Base-by-base conservation (phyloP, 225 moss, liverwort and hornwort species). In the Polytrichum formosum region DNA sequence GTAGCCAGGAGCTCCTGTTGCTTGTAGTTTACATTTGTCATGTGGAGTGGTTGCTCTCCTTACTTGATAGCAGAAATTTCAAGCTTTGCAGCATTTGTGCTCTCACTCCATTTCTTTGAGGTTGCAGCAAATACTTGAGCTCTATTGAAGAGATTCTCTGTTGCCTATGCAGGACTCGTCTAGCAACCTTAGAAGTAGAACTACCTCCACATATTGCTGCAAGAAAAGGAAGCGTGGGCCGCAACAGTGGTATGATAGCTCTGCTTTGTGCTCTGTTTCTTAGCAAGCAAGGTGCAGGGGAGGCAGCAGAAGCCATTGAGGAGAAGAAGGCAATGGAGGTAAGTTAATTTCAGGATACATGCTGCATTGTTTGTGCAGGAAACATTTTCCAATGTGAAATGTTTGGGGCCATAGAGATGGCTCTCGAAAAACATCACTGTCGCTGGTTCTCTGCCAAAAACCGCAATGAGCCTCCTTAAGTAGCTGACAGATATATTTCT, bases 271-370 rank as follows among this genome's bases (percentile, higher is more conserved):
- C 92, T 33, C 78, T 98, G 64, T 98, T 98, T 73, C 76, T 94
- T 26, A 84, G 90, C 73, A 98, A 98, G 79, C 92, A 94, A 82
- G 98, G 94, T 67, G 94, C 98, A 64, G 92, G 98, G 54, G 98
- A 92, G 85, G 97, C 92, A 77, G 92, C 90, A 28, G 90, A 91
- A 71, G 96, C 84, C 64, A 88, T 79, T 25, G 97, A 92, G 83
- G 91, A 82, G 78, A 94, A 91, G 78, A 87, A 86, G 74, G 82
- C 87, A 18, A 75, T 90, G 37, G 97, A 97, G 90, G 94, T 88
- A 87, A 64, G 67, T 21, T 73, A 55, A 28, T 28, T 58, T 46
- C 13, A 16, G 46, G 16, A 46, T 13, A 13, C 46, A 13, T 46
- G 46, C 4, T 46, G 46, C 16, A 16, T 46, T 46, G 46, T 46